Evolutionary conservation across 768 basidiomycete genomes (phyloP).

Genomic region (Suillus fuscotomentosus): DNA sequence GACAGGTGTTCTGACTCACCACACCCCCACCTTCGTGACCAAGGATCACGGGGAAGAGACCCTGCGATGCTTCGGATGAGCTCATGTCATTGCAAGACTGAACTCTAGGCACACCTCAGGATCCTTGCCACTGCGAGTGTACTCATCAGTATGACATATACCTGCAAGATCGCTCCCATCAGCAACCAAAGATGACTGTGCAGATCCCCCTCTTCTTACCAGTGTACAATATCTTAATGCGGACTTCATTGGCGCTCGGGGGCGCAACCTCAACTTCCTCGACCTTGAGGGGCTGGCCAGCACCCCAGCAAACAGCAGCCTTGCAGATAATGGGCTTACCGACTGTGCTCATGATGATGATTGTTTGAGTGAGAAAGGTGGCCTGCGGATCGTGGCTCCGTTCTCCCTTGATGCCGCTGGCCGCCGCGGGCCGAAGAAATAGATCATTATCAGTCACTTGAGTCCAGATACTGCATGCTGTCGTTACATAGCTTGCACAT

Average conservation of each 20-base stretch:
- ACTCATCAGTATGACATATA: constrained; percentile 98
- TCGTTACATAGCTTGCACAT: constrained; percentile 2
- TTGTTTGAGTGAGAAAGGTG: constrained; percentile 19
- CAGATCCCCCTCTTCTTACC: constrained; percentile 40
- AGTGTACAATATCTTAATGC: constrained; percentile 90
- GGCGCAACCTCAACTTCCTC: constrained; percentile 95
- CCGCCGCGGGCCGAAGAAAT: not conserved
- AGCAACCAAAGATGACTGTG: constrained; percentile 9
- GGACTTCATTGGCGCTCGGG: constrained; percentile 86
- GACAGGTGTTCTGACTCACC: constrained; percentile 42
- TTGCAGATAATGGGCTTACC: constrained; percentile 85
- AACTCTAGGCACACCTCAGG: constrained; percentile 63
- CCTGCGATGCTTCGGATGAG: constrained; percentile 40
- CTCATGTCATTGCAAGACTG: not conserved
- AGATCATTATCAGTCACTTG: constrained; percentile 8
- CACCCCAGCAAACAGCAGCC: constrained; percentile 95
- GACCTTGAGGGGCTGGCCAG: constrained; percentile 79
- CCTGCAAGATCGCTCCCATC: constrained; percentile 39
- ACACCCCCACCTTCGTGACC: constrained; percentile 95
- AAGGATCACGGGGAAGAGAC: constrained; percentile 88
- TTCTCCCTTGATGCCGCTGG: not conserved
- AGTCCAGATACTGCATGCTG: not conserved
- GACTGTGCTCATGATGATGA: constrained; percentile 60
- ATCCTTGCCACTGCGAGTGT: constrained; percentile 94
- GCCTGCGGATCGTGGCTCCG: not conserved